Base-by-base conservation (phyloP, 176 grass and related monocot species). In the Phyllostachys edulis region DNA sequence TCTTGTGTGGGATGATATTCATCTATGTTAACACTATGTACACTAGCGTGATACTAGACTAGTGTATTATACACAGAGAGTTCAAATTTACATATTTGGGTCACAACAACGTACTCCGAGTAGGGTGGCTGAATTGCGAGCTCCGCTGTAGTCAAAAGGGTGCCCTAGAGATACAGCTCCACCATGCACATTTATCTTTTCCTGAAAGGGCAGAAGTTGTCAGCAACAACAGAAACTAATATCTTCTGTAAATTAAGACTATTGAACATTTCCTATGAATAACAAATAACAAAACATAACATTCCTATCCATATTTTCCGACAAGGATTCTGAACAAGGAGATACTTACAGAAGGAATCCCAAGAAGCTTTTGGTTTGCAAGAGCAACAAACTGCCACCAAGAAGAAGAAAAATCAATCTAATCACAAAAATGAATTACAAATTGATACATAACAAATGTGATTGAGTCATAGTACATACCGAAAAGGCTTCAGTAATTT, bases 301-400 rank as follows among this genome's bases (percentile, higher is more conserved):
- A 71, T 82, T 12, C 16, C 51, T 54, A 54, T 54, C 51, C 51
- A 55, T 60, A 71, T 46, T 82, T 61, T 46, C 26, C 9, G 10
- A 13, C 11, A 69, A 87, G 23, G 26, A 50, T 63, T 15, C 70
- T 57, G 18, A n/a, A 17, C 40, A 46, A 42, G 67, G 65, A 34
- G 36, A 9, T 32, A 89, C 96, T 93, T 86, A 98, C 96, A 55
- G 85, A 87, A 90, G 96, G 71, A 80, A 98, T 88, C 5, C 87
- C 87, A 5, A 98, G 93, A 95, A 98, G 92, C 83, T 98, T 98
- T 76, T 98, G 96, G 69, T 98, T 98, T 93, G 96, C 91, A 62
- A 95, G 96, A 51, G 96, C 96, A 80, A 98, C 96, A 80, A 85
- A 91, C 96, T 98, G 76, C 7, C 9, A 37, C 61, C 82, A 6